Percentiles rank a stretch among this genome's conserved stretches.
Evolutionary conservation across 306 rosid genomes (phyloP).

Genomic region (Cucurbita pepo): DNA sequence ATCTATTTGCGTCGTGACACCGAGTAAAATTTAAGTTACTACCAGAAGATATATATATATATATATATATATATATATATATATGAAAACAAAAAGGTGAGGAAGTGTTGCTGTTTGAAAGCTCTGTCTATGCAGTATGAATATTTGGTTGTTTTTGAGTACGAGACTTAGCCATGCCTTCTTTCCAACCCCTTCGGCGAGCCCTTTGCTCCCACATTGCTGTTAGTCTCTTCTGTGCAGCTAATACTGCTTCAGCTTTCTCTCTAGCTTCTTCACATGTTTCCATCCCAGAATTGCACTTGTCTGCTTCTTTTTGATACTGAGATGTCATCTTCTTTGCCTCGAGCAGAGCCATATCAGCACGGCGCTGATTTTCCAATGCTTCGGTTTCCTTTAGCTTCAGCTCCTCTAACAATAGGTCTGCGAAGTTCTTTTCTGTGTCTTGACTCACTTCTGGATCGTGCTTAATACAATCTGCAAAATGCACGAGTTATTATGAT

Average conservation of each 20-base stretch:
- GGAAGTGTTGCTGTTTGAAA: conserved; percentile 2
- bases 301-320: conserved; percentile 96
- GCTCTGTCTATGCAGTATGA: conserved; percentile 31
- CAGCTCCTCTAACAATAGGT: conserved; percentile 77
- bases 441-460: conserved; percentile 81
- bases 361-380: conserved; percentile 51
- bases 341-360: conserved; percentile 90
- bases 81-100: neutral
- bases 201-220: conserved; percentile 87
- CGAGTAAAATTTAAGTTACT: neutral
- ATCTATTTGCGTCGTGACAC: neutral
- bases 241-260: conserved; percentile 59
- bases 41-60: neutral
- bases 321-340: conserved; percentile 92
- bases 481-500: neutral
- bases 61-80: neutral
- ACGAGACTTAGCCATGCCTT: conserved; percentile 47
- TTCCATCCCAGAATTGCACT: conserved; percentile 98
- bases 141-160: conserved; percentile 42
- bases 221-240: conserved; percentile 55
- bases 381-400: conserved; percentile 70
- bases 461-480: conserved; percentile 79
- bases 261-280: conserved; percentile 95
- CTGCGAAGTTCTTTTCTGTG: conserved; percentile 75
- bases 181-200: conserved; percentile 94